phyloP scores from a whole-genome alignment of 148 eudicot species.

The Camellia granthamiana region DNA sequence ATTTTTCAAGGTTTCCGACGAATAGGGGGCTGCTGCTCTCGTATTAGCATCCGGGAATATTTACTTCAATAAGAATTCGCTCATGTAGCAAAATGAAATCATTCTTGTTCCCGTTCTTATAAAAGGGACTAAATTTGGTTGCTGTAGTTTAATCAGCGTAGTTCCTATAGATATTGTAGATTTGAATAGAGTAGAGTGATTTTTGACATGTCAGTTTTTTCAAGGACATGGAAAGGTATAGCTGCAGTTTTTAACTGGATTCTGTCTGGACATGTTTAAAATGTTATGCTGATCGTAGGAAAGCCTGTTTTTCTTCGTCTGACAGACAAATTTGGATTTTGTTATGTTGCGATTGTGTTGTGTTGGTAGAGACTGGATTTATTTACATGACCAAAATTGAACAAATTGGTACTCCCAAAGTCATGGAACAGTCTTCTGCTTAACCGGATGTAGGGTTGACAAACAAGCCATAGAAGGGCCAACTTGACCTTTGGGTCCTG shows the following conservation, averaged over 20 bases:
- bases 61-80: neutral
- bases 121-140: neutral
- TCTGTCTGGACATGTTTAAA: neutral
- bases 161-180: neutral
- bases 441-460: too few relatives aligned
- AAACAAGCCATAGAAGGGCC: too few relatives aligned
- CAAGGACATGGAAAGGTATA: neutral
- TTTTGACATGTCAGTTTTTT: constrained; percentile 5
- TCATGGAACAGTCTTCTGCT: too few relatives aligned
- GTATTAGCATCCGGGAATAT: neutral
- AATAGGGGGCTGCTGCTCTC: constrained; percentile 18
- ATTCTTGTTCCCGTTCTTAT: neutral
- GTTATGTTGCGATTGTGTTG: neutral
- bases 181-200: neutral
- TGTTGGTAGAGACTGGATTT: neutral
- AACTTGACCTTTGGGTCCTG: too few relatives aligned
- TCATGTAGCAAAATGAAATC: neutral
- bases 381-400: too few relatives aligned
- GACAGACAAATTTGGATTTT: neutral
- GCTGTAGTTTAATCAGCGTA: neutral
- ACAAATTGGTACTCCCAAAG: too few relatives aligned
- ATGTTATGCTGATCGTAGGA: neutral
- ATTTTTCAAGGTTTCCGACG: constrained; percentile 70
- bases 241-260: neutral
- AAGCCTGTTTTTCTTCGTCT: neutral